Base-by-base conservation (phyloP, 768 basidiomycete genomes). In the Russula abietina region DNA sequence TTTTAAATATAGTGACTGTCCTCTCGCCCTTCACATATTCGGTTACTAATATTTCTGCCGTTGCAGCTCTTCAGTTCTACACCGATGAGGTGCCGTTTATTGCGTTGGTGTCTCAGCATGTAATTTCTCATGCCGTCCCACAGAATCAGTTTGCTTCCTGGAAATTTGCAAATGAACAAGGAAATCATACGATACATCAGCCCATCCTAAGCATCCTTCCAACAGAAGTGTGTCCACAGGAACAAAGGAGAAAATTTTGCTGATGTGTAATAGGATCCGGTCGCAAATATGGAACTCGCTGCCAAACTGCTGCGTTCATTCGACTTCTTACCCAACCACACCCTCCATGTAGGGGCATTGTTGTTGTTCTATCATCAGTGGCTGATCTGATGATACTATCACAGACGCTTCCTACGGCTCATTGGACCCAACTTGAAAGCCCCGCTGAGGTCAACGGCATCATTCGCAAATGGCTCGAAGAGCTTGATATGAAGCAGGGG, bases 351-450 rank as follows among this genome's bases (percentile, higher is more conserved):
- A 30, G 12, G 70, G 64, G 12, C 30, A 10, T n/a, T 54, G 16
- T 51, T 41, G n/a, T 28, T 12, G 46, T 10, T 32, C 14, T 17
- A 2, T 28, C 19, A 39, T 2, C 39, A 55, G 38, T 26, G 22
- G 17, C 43, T 67, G 59, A 48, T 56, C 43, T 67, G 59, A 48
- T 56, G 56, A 53, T n/a, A 9, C 11, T 22, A 28, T 38, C n/a
- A 8, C 59, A 85, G 84, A 73, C 76, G 2, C 73, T 87, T 59
- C 69, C 73, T 8, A 82, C 82, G 0, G 80, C 83, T 5, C 88
- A 89, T 70, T 89, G 88, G 87, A 75, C 80, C 9, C 88, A 88
- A 41, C 73, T 89, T 22, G 88, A 89, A 70, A 71, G 78, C 62
- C 82, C 86, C 0, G 59, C 72, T 1, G 72, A 73, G 48, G 80